Conservation (phyloP, 192 early-diverging fungal genomes). For the Pilaira anomala region DNA sequence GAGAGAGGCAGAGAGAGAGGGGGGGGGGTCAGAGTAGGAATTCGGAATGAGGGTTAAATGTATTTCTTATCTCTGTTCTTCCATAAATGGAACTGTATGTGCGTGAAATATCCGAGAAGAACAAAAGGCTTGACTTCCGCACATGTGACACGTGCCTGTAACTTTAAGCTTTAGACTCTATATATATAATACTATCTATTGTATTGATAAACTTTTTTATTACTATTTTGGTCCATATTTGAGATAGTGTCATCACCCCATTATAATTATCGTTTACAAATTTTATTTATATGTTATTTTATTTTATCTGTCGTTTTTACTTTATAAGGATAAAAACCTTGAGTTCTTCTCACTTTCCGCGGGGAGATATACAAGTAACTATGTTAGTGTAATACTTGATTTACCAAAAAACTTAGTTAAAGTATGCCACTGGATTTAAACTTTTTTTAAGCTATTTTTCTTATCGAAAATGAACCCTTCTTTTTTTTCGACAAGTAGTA, state of each 20-base stretch:
- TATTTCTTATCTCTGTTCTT: no score
- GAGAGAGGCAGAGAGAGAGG: background rate
- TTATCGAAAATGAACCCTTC: background rate
- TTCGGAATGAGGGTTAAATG: background rate
- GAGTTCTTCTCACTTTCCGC: no score
- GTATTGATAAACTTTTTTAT: constrained; percentile 1
- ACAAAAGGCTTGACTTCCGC: background rate
- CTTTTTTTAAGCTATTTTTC: no score
- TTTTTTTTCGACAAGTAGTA: background rate
- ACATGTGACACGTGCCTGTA: no score
- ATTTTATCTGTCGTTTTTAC: background rate
- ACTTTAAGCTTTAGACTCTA: no score
- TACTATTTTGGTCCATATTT: background rate
- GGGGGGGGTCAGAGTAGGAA: no score
- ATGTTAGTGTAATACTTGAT: no score
- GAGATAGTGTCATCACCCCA: background rate
- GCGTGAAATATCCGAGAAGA: background rate
- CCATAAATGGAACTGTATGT: no score
- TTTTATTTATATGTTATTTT: background rate
- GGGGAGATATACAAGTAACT: no score
- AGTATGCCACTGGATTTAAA: no score
- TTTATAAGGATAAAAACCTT: no score
- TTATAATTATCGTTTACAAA: background rate
- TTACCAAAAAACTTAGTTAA: no score
- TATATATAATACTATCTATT: background rate